These are phyloP conservation scores for Anethum foeniculum DNA, from an alignment of 140 eudicot species.

Conservation along the genomic window DNA sequence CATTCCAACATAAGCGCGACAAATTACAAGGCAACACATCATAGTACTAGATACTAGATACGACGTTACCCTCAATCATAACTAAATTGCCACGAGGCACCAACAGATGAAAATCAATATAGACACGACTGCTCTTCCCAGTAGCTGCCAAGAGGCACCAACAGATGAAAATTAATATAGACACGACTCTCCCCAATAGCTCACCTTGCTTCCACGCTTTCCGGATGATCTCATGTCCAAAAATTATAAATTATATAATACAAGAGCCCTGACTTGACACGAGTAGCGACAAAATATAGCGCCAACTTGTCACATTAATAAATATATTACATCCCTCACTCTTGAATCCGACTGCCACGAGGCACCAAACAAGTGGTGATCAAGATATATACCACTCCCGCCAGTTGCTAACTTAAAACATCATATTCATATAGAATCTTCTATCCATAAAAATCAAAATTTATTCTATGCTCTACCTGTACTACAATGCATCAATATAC, in stretches of 20 bases:
- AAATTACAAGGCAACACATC: constrained; percentile 5
- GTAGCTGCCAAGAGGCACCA: neutral
- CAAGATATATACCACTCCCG: neutral
- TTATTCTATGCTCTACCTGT: neutral
- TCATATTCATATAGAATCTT: neutral
- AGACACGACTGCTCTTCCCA: neutral
- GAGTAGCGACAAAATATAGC: neutral
- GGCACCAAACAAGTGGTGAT: constrained; percentile 4
- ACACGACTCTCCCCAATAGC: neutral
- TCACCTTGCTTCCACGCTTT: neutral
- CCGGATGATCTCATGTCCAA: neutral
- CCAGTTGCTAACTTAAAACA: neutral
- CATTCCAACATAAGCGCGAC: constrained; percentile 10
- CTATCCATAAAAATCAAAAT: constrained; percentile 11
- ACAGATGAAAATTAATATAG: neutral
- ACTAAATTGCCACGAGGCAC: neutral
- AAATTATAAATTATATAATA: neutral
- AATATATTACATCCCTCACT: neutral
- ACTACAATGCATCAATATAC: constrained; percentile 8
- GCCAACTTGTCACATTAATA: neutral
- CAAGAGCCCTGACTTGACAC: neutral
- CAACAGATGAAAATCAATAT: neutral
- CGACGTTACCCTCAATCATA: neutral
- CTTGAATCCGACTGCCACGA: constrained; percentile 1
- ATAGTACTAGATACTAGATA: neutral